Percentiles rank a stretch among this genome's conserved stretches.
These are phyloP conservation scores for Coemansia sp. DNA, from an alignment of 192 early-diverging fungal species.

Conservation along the genomic window DNA sequence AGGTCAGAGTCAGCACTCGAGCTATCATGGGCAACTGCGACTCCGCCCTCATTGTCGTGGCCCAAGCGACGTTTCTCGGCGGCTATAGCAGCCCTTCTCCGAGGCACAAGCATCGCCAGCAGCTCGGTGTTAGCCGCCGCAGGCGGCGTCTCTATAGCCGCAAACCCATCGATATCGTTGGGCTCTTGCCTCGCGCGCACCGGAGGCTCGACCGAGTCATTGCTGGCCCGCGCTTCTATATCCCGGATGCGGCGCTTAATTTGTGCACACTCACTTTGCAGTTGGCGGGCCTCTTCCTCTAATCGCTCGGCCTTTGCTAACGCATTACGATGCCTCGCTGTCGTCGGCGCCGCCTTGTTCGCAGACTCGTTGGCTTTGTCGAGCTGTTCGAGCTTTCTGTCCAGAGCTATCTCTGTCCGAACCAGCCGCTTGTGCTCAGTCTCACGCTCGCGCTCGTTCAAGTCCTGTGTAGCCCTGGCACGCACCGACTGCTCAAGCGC, in stretches of 20 bases:
- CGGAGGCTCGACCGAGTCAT: neutral
- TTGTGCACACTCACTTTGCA: conserved; percentile 29
- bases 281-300: conserved; percentile 11
- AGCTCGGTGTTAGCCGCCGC: neutral
- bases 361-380: conserved; percentile 13
- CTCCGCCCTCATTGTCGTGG: neutral
- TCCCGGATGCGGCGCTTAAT: conserved; percentile 24
- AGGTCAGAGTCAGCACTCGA: neutral
- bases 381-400: conserved; percentile 20
- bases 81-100: conserved; percentile 5
- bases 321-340: conserved; percentile 41
- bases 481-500: conserved; percentile 66
- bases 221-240: neutral
- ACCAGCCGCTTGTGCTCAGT: conserved; percentile 64
- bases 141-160: neutral
- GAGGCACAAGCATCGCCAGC: neutral
- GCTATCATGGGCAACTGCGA: neutral
- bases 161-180: neutral
- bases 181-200: neutral
- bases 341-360: conserved; percentile 16
- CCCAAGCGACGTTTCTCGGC: conserved; percentile 3
- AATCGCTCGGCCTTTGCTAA: conserved; percentile 11
- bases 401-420: conserved; percentile 35
- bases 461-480: conserved; percentile 57
- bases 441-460: conserved; percentile 61